Conservation (phyloP, 2,329 filamentous ascomycete genomes). For the Fusarium hostae region DNA sequence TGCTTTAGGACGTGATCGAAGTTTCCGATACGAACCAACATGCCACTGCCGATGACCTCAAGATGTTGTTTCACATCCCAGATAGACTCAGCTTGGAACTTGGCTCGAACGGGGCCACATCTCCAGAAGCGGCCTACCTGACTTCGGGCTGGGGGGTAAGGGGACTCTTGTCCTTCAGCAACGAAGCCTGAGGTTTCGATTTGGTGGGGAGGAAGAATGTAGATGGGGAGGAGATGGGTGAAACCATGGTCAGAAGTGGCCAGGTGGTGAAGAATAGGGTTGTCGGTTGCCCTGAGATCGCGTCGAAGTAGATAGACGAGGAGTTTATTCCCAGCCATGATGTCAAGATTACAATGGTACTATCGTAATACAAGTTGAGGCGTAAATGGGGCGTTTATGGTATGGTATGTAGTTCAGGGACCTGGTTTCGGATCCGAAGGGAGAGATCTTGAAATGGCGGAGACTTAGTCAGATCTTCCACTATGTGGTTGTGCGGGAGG, state of each 20-base stretch:
- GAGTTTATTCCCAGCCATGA: constrained; percentile 58
- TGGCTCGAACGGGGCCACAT: constrained; percentile 77
- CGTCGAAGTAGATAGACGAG: constrained; percentile 78
- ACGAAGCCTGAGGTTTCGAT: constrained; percentile 81
- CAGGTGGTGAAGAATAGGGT: constrained; percentile 74
- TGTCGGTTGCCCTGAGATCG: constrained; percentile 79
- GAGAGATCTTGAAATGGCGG: constrained; percentile 8
- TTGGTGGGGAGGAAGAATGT: constrained; percentile 75
- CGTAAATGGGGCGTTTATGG: neutral
- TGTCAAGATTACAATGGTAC: neutral
- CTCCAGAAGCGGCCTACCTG: constrained; percentile 75
- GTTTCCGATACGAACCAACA: constrained; percentile 73
- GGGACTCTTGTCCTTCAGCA: constrained; percentile 62
- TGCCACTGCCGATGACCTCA: constrained; percentile 66
- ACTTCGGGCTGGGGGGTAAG: constrained; percentile 76
- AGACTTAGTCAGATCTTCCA: constrained; percentile 11
- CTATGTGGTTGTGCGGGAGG: constrained; percentile 12
- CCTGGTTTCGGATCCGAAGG: neutral
- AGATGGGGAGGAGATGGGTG: constrained; percentile 78
- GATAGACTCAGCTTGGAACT: constrained; percentile 77
- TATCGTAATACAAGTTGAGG: neutral
- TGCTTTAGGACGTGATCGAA: constrained; percentile 67
- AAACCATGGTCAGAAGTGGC: constrained; percentile 63
- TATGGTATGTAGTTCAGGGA: neutral
- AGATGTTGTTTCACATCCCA: constrained; percentile 77